Percentiles rank a stretch among this genome's conserved stretches.
Evolutionary conservation across 2,329 filamentous ascomycete species (phyloP).

Genomic region (Penicillium sp.): DNA sequence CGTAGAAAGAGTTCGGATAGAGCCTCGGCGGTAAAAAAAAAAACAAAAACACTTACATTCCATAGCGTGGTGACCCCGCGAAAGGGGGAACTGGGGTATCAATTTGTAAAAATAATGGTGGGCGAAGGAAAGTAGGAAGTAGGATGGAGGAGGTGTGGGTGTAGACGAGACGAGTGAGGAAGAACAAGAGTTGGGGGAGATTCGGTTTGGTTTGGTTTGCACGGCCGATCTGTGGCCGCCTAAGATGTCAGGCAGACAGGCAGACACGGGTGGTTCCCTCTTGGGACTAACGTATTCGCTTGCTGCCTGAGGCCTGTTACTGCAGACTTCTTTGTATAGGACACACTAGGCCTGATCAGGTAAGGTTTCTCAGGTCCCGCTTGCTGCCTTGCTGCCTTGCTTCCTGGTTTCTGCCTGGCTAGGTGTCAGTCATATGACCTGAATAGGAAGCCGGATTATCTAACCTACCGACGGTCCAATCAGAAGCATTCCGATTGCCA

Average conservation of each 20-base stretch:
- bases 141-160: slow-evolving; percentile 15
- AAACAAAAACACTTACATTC: slow-evolving; percentile 52
- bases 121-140: slow-evolving; percentile 12
- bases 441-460: not conserved
- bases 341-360: too few species aligned
- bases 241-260: slow-evolving; percentile 26
- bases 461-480: slow-evolving; percentile 14
- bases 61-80: slow-evolving; percentile 53
- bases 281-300: slow-evolving; percentile 19
- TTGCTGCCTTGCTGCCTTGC: too few species aligned
- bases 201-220: slow-evolving; percentile 18
- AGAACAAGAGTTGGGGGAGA: slow-evolving; percentile 32
- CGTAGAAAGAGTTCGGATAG: slow-evolving; percentile 32
- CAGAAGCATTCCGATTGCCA: slow-evolving; percentile 1
- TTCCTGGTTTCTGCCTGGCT: too few species aligned
- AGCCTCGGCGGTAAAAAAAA: slow-evolving; percentile 26
- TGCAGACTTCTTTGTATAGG: too few species aligned
- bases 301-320: slow-evolving; percentile 4
- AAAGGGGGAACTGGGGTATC: slow-evolving; percentile 29
- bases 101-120: slow-evolving; percentile 34
- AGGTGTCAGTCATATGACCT: slow-evolving; percentile 13
- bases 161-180: slow-evolving; percentile 36
- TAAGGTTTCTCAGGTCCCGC: too few species aligned
- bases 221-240: slow-evolving; percentile 24
- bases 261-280: not conserved